phyloP scores from a whole-genome alignment of 2,329 filamentous ascomycete species.

The Botryotinia narcissicola region DNA sequence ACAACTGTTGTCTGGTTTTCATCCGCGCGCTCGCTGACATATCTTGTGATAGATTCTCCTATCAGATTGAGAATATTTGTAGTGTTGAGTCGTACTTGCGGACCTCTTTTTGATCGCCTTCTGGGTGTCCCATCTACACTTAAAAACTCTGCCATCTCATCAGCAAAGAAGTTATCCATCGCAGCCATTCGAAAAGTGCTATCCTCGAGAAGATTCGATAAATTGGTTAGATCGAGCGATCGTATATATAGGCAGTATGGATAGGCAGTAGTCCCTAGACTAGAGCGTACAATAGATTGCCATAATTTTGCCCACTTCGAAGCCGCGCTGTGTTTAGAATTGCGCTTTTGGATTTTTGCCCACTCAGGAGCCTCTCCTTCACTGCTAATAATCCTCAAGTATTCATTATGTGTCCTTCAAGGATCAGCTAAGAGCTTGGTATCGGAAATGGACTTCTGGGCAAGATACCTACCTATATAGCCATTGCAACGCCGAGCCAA shows the following conservation, averaged over 20 bases:
- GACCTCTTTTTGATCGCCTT: conserved; percentile 32
- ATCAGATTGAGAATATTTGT: conserved; percentile 48
- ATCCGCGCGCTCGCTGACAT: conserved; percentile 42
- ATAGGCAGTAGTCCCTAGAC: conserved; percentile 58
- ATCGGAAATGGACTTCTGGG: neutral
- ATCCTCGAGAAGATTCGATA: conserved; percentile 58
- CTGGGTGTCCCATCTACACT: conserved; percentile 37
- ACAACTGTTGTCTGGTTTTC: conserved; percentile 47
- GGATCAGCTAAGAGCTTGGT: conserved; percentile 27
- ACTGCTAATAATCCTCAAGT: conserved; percentile 45
- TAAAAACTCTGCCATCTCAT: conserved; percentile 39
- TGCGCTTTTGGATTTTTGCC: conserved; percentile 15
- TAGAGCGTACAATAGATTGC: conserved; percentile 66
- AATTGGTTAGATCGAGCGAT: conserved; percentile 60
- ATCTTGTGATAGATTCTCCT: conserved; percentile 55
- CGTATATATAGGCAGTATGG: conserved; percentile 70
- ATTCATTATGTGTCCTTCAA: conserved; percentile 47
- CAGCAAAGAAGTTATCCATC: conserved; percentile 43
- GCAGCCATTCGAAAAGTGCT: conserved; percentile 39
- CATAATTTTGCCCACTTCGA: conserved; percentile 62
- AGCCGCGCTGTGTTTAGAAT: conserved; percentile 17
- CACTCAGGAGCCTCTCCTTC: conserved; percentile 40
- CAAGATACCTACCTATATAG: conserved; percentile 56
- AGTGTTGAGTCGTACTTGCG: conserved; percentile 38
- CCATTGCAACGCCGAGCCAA: conserved; percentile 56